Conservation (phyloP, 108 stramenopile species). For the Mayamaea pseudoterrestris region DNA sequence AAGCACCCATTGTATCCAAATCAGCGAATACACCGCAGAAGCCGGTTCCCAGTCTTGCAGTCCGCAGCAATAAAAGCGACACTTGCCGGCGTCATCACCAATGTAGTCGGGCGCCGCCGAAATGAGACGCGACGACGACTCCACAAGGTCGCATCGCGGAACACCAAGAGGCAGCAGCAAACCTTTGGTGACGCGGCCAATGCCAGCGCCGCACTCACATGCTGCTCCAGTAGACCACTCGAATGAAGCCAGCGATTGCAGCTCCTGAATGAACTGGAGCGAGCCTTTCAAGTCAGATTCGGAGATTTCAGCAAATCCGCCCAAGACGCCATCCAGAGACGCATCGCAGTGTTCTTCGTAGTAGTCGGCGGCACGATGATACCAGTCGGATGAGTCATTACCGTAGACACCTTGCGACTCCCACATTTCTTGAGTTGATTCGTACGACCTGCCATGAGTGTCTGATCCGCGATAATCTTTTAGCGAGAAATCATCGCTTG, state of each 20-base stretch:
- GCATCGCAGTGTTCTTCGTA: constrained; percentile 80
- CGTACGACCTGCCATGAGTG: constrained; percentile 13
- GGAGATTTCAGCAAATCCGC: constrained; percentile 76
- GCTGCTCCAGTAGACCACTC: constrained; percentile 14
- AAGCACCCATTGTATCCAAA: constrained; percentile 93
- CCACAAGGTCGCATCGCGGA: constrained; percentile 68
- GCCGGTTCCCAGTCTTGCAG: constrained; percentile 80
- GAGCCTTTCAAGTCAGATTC: constrained; percentile 75
- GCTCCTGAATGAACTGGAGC: constrained; percentile 25
- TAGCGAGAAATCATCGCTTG: no score
- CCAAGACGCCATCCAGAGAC: constrained; percentile 81
- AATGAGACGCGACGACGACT: constrained; percentile 81
- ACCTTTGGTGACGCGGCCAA: constrained; percentile 85
- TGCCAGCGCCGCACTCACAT: constrained; percentile 77
- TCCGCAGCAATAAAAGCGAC: constrained; percentile 68
- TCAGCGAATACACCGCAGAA: constrained; percentile 49
- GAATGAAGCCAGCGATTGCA: constrained; percentile 7
- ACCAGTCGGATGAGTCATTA: constrained; percentile 34
- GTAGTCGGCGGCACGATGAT: constrained; percentile 62
- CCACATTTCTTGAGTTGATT: constrained; percentile 28
- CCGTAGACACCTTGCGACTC: constrained; percentile 12
- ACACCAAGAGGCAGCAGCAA: constrained; percentile 63
- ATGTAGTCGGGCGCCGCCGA: constrained; percentile 77
- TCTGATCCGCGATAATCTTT: no score
- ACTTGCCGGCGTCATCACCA: constrained; percentile 27